Conservation (phyloP, 164 flowering plant species). For the Vitis labrusca region DNA sequence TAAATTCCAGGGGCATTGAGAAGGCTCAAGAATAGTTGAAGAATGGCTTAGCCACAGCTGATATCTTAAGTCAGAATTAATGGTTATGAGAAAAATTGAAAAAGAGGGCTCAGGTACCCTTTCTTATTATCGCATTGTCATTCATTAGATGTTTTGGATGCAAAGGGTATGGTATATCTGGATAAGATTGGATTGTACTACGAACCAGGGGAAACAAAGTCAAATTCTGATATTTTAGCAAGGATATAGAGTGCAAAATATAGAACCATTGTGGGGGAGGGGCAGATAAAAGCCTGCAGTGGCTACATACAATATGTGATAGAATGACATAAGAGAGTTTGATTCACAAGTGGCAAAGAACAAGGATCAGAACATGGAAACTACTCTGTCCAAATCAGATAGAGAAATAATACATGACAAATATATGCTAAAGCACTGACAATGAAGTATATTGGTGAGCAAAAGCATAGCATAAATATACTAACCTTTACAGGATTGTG, state of each 20-base stretch:
- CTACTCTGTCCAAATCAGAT: neutral
- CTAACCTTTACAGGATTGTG: conserved; percentile 85
- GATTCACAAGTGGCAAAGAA: neutral
- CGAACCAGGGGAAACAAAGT: too few species aligned
- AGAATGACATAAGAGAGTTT: neutral
- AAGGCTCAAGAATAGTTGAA: neutral
- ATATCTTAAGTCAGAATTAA: too few species aligned
- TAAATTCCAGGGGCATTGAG: neutral
- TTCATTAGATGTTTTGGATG: neutral
- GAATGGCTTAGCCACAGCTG: neutral
- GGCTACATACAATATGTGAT: neutral
- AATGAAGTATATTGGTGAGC: neutral
- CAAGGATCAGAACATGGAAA: neutral
- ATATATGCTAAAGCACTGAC: neutral
- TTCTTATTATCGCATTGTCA: too few species aligned
- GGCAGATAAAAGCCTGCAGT: too few species aligned
- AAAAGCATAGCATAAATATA: neutral
- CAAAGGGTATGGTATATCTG: neutral
- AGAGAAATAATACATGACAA: neutral
- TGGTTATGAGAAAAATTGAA: too few species aligned
- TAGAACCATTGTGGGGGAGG: too few species aligned
- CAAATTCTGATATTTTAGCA: too few species aligned
- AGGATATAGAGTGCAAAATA: too few species aligned
- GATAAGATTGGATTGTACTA: too few species aligned
- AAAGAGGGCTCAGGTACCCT: too few species aligned